Evolutionary conservation across 192 early-diverging fungal species (phyloP).

Genomic region (Chytriomyces sp.): DNA sequence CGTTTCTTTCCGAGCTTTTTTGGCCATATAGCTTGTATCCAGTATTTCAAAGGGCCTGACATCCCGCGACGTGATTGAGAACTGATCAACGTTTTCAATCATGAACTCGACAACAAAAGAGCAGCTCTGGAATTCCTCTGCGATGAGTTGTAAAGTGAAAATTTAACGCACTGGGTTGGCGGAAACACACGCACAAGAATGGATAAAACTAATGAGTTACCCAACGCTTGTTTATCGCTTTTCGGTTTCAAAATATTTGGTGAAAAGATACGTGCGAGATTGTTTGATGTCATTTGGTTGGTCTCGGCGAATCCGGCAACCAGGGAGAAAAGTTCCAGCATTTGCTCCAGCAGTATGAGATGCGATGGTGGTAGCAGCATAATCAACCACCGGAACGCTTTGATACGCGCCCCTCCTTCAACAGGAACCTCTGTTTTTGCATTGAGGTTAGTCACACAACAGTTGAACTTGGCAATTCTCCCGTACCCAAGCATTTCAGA

Average conservation of each 20-base stretch:
- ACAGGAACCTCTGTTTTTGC: slow-evolving; percentile 47
- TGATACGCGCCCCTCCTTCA: slow-evolving; percentile 42
- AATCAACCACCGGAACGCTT: slow-evolving; percentile 51
- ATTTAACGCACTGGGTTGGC: no score
- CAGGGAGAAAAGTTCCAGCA: slow-evolving; percentile 48
- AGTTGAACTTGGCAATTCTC: not conserved
- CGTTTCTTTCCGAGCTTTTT: not conserved
- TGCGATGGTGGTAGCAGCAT: slow-evolving; percentile 56
- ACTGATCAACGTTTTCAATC: slow-evolving; percentile 49
- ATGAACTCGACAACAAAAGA: slow-evolving; percentile 51
- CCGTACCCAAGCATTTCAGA: slow-evolving; percentile 48
- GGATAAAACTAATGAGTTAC: not conserved
- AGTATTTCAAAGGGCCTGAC: slow-evolving; percentile 49
- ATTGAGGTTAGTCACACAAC: not conserved
- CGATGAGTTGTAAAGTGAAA: not conserved
- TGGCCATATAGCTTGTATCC: slow-evolving; percentile 38
- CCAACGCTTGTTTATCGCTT: slow-evolving; percentile 42
- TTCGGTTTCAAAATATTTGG: slow-evolving; percentile 55
- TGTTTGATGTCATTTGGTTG: slow-evolving; percentile 57
- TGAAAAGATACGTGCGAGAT: slow-evolving; percentile 52
- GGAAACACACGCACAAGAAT: no score
- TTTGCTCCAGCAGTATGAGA: slow-evolving; percentile 48
- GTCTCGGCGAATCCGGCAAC: slow-evolving; percentile 29
- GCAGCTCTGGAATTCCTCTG: slow-evolving; percentile 56
- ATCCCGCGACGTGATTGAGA: slow-evolving; percentile 35